Evolutionary conservation across 177 flowering plant genomes (phyloP).

Genomic region (Vitis hybrid): DNA sequence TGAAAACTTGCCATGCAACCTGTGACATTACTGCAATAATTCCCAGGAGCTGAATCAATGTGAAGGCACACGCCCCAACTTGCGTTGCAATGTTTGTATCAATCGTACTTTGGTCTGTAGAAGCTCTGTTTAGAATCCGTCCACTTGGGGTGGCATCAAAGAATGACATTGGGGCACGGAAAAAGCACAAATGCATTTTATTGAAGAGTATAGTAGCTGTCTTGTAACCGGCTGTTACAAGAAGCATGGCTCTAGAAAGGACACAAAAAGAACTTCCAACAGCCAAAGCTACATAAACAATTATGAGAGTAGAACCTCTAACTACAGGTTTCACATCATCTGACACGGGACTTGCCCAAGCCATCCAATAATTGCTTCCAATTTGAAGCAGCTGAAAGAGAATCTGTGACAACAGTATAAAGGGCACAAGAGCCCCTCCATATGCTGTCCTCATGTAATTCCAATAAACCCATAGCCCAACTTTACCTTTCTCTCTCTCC

Average conservation of each 20-base stretch:
- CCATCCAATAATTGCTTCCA: slow-evolving; percentile 80
- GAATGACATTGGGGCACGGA: slow-evolving; percentile 80
- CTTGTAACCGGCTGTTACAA: slow-evolving; percentile 49
- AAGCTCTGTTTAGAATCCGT: slow-evolving; percentile 62
- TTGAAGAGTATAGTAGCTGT: slow-evolving; percentile 60
- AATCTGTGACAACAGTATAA: slow-evolving; percentile 45
- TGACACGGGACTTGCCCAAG: slow-evolving; percentile 60
- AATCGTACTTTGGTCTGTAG: slow-evolving; percentile 60
- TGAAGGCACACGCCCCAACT: slow-evolving; percentile 37
- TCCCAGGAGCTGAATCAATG: slow-evolving; percentile 54
- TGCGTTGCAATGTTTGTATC: slow-evolving; percentile 1
- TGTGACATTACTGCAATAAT: slow-evolving; percentile 75
- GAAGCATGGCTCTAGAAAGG: slow-evolving; percentile 41
- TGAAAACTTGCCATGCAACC: slow-evolving; percentile 81
- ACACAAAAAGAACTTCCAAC: slow-evolving; percentile 51
- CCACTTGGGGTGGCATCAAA: slow-evolving; percentile 78
- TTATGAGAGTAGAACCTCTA: slow-evolving; percentile 30
- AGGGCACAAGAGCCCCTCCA: slow-evolving; percentile 61
- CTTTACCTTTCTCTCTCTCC: slow-evolving; percentile 72
- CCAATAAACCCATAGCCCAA: slow-evolving; percentile 61
- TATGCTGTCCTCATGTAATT: slow-evolving; percentile 54
- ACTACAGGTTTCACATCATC: slow-evolving; percentile 37
- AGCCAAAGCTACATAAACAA: slow-evolving; percentile 55
- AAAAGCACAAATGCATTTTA: slow-evolving; percentile 63
- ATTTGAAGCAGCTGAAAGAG: slow-evolving; percentile 60